Percentiles rank a stretch among this genome's conserved stretches.
These are phyloP conservation scores for Mycena indigotica DNA, from an alignment of 768 basidiomycete genomes.

Conservation along the genomic window DNA sequence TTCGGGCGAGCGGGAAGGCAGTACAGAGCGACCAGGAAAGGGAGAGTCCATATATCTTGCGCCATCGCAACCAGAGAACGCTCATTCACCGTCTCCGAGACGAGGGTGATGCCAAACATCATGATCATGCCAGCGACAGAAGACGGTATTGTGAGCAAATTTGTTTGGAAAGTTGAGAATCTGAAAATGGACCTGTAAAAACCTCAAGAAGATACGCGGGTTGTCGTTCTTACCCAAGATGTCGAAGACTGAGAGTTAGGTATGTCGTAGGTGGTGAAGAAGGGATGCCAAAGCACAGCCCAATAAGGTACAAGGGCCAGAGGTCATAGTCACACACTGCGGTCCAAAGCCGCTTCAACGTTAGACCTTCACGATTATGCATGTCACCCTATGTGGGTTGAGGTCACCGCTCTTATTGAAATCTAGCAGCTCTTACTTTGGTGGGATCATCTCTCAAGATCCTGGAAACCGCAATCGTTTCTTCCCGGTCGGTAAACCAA, in stretches of 20 bases:
- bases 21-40: conserved; percentile 61
- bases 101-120: conserved; percentile 51
- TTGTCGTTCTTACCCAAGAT: conserved; percentile 48
- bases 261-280: conserved; percentile 51
- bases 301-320: conserved; percentile 66
- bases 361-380: conserved; percentile 69
- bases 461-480: conserved; percentile 59
- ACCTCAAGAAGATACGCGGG: no score
- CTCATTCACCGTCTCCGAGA: conserved; percentile 57
- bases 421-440: conserved; percentile 32
- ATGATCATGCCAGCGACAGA: conserved; percentile 52
- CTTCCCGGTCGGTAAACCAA: conserved; percentile 66
- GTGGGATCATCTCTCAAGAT: conserved; percentile 67
- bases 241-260: conserved; percentile 57
- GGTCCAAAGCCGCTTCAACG: conserved; percentile 50
- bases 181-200: conserved; percentile 31
- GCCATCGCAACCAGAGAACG: conserved; percentile 56
- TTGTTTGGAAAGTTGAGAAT: conserved; percentile 61
- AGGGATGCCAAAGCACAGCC: conserved; percentile 57
- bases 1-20: conserved; percentile 49
- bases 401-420: background rate
- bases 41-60: conserved; percentile 61
- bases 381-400: conserved; percentile 50
- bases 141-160: conserved; percentile 62
- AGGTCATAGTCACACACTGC: conserved; percentile 64